Evolutionary conservation across 371 early-diverging fungal species (phyloP).

Genomic region (Cokeromyces recurvatus): DNA sequence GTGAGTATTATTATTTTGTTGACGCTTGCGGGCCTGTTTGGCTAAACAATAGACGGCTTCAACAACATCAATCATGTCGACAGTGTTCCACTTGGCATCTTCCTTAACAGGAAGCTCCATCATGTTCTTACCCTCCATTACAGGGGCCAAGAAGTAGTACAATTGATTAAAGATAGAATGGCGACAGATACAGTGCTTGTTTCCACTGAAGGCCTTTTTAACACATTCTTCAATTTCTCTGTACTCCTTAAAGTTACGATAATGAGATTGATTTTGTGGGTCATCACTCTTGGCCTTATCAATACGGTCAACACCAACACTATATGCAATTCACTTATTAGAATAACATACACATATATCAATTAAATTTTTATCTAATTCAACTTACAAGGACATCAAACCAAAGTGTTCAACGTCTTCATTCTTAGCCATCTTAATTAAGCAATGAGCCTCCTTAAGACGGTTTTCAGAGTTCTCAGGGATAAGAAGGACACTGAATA

Average conservation of each 20-base stretch:
- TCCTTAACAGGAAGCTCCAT: slow-evolving; percentile 23
- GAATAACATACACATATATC: not conserved
- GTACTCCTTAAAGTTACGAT: slow-evolving; percentile 16
- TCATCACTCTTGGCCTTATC: slow-evolving; percentile 4
- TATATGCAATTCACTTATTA: slow-evolving; percentile 9
- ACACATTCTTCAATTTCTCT: slow-evolving; percentile 25
- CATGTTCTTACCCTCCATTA: slow-evolving; percentile 21
- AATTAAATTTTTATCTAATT: not conserved
- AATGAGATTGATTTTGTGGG: slow-evolving; percentile 1
- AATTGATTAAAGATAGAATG: slow-evolving; percentile 20
- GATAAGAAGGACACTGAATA: slow-evolving; percentile 16
- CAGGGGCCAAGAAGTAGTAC: slow-evolving; percentile 33
- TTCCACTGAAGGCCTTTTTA: slow-evolving; percentile 17
- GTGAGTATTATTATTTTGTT: not conserved
- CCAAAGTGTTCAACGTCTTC: slow-evolving; percentile 22
- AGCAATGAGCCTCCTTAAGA: slow-evolving; percentile 26
- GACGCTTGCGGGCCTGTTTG: slow-evolving; percentile 5
- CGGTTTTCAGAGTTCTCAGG: slow-evolving; percentile 27
- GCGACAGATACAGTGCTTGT: slow-evolving; percentile 26
- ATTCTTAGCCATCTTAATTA: slow-evolving; percentile 23
- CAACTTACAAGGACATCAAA: slow-evolving; percentile 32
- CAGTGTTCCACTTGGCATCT: slow-evolving; percentile 23
- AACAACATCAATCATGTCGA: slow-evolving; percentile 29
- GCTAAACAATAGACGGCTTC: slow-evolving; percentile 26
- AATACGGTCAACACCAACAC: slow-evolving; percentile 26